Percentiles rank a stretch among this genome's conserved stretches.
phyloP scores from a whole-genome alignment of 2,329 filamentous ascomycete genomes.

The Leptosphaerulina australis region DNA sequence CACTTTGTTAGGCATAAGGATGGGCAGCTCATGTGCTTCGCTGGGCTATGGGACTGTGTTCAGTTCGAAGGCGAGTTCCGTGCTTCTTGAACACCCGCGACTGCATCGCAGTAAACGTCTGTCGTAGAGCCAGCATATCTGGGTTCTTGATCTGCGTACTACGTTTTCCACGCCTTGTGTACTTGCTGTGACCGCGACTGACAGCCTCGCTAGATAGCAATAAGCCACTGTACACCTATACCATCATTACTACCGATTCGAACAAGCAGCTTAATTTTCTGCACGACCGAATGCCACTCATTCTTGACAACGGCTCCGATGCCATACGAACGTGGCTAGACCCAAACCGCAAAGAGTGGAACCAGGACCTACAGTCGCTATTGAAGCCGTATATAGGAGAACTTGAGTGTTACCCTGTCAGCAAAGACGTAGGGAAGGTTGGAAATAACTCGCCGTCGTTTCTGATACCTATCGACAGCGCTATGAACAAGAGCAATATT shows the following conservation, averaged over 20 bases:
- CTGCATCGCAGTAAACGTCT: conserved; percentile 7
- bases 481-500: conserved; percentile 90
- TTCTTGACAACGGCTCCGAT: conserved; percentile 77
- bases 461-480: conserved; percentile 80
- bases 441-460: conserved; percentile 88
- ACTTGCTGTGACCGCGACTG: conserved; percentile 25
- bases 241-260: conserved; percentile 88
- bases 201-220: conserved; percentile 57
- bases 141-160: conserved; percentile 25
- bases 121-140: conserved; percentile 20
- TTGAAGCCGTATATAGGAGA: conserved; percentile 80
- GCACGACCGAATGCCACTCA: conserved; percentile 95
- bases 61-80: conserved; percentile 70
- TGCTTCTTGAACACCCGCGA: conserved; percentile 4
- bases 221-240: conserved; percentile 83
- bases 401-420: conserved; percentile 84
- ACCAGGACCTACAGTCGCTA: conserved; percentile 74
- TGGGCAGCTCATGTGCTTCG: conserved; percentile 83
- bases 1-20: conserved; percentile 85
- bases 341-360: conserved; percentile 74
- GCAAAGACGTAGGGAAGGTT: conserved; percentile 89
- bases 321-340: conserved; percentile 79
- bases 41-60: conserved; percentile 90
- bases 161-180: conserved; percentile 28
- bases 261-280: conserved; percentile 84